phyloP scores from a whole-genome alignment of 768 basidiomycete species.

The Arthromyces matolae region DNA sequence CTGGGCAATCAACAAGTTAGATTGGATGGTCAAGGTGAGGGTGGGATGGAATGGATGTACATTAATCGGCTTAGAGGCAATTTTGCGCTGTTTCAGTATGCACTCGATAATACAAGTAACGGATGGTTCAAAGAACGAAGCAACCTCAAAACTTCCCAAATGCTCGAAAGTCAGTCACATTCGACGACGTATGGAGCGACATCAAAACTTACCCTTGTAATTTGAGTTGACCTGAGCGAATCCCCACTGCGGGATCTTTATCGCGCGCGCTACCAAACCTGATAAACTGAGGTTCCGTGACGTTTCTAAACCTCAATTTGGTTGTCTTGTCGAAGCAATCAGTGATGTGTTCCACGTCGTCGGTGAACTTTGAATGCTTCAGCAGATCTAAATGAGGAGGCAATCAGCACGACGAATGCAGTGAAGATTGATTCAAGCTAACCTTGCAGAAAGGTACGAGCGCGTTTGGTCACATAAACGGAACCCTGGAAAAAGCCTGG shows the following conservation, averaged over 20 bases:
- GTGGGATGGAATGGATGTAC: neutral
- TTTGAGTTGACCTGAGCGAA: conserved; percentile 46
- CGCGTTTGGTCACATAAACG: conserved; percentile 41
- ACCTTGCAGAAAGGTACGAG: conserved; percentile 36
- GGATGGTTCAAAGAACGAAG: conserved; percentile 26
- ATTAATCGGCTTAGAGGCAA: conserved; percentile 4
- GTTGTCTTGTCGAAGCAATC: conserved; percentile 42
- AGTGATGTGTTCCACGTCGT: conserved; percentile 39
- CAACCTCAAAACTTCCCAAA: conserved; percentile 23
- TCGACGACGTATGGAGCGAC: neutral
- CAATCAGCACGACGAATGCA: neutral
- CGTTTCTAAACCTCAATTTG: conserved; percentile 37
- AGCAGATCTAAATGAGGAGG: conserved; percentile 30
- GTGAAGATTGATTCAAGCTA: neutral
- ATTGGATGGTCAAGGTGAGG: too few relatives aligned
- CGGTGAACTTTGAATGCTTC: conserved; percentile 33
- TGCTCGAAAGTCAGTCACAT: neutral
- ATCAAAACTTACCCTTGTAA: conserved; percentile 26
- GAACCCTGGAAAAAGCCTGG: conserved; percentile 48
- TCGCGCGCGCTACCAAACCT: conserved; percentile 42
- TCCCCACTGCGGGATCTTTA: conserved; percentile 32
- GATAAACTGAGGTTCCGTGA: conserved; percentile 37
- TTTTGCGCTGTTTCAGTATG: conserved; percentile 15
- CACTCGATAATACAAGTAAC: conserved; percentile 19
- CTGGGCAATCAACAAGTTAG: conserved; percentile 13